Evolutionary conservation across 2,329 filamentous ascomycete species (phyloP).

Genomic region (Ophiostoma sp.): DNA sequence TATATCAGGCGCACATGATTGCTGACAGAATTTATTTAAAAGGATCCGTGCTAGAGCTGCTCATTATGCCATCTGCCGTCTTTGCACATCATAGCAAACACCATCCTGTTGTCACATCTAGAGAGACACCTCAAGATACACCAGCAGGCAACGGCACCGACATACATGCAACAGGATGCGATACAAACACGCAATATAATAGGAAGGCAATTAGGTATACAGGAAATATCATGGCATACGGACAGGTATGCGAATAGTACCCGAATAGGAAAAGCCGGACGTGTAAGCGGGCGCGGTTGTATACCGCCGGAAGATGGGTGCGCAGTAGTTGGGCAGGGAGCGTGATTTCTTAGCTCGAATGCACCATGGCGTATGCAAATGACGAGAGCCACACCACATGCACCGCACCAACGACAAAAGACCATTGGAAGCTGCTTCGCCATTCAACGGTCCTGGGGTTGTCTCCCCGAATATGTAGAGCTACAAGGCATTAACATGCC

Average conservation of each 20-base stretch:
- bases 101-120: not conserved
- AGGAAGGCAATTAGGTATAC: not conserved
- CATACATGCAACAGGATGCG: not conserved
- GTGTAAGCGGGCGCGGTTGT: not conserved
- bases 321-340: not conserved
- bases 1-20: not conserved
- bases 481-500: slow-evolving; percentile 1
- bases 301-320: not conserved
- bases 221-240: not conserved
- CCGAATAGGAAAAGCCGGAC: not conserved
- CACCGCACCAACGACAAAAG: not conserved
- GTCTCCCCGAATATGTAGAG: not conserved
- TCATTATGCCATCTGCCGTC: not conserved
- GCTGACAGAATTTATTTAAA: not conserved
- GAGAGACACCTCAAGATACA: not conserved
- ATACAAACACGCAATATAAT: not conserved
- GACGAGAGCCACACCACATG: not conserved
- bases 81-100: slow-evolving; percentile 9
- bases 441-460: not conserved
- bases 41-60: not conserved
- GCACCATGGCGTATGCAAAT: slow-evolving; percentile 5
- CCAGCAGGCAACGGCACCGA: not conserved
- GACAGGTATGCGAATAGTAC: not conserved
- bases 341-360: slow-evolving; percentile 7
- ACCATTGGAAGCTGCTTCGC: not conserved